phyloP scores from a whole-genome alignment of 2,329 filamentous ascomycete species.

The Mariannaea elegans region DNA sequence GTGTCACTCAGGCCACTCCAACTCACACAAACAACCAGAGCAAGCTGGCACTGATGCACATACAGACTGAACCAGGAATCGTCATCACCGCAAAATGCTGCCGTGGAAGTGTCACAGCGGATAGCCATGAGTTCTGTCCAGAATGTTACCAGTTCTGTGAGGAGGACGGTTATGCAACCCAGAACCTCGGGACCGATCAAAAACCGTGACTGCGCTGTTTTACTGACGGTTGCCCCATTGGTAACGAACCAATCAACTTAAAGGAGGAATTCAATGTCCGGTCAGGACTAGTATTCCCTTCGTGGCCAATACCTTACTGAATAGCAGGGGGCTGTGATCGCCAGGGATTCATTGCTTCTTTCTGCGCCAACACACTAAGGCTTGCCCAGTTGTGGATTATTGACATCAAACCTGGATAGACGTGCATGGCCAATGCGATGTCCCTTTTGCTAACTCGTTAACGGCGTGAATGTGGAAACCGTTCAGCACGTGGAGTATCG shows the following conservation, averaged over 20 bases:
- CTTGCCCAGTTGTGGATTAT: not conserved
- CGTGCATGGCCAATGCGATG: constrained; percentile 17
- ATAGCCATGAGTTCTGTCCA: constrained; percentile 5
- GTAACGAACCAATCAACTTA: not conserved
- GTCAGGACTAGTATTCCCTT: no score
- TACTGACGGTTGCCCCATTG: not conserved
- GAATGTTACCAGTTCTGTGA: not conserved
- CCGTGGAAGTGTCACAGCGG: constrained; percentile 23
- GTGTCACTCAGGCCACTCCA: not conserved
- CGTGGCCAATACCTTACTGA: not conserved
- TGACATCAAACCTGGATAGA: not conserved
- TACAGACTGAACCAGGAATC: not conserved
- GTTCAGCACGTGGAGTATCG: constrained; percentile 37
- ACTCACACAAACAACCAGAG: constrained; percentile 4
- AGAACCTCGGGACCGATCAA: constrained; percentile 28
- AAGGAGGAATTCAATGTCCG: not conserved
- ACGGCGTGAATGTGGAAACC: constrained; percentile 27
- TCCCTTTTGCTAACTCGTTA: constrained; percentile 11
- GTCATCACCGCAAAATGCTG: constrained; percentile 15
- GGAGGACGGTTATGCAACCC: constrained; percentile 24
- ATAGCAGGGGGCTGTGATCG: not conserved
- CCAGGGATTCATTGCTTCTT: constrained; percentile 6
- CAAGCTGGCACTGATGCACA: not conserved
- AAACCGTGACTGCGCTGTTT: constrained; percentile 12
- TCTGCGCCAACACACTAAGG: not conserved